Conservation (phyloP, 1,284 basidiomycete genomes). For the Trichosporon sp. region DNA sequence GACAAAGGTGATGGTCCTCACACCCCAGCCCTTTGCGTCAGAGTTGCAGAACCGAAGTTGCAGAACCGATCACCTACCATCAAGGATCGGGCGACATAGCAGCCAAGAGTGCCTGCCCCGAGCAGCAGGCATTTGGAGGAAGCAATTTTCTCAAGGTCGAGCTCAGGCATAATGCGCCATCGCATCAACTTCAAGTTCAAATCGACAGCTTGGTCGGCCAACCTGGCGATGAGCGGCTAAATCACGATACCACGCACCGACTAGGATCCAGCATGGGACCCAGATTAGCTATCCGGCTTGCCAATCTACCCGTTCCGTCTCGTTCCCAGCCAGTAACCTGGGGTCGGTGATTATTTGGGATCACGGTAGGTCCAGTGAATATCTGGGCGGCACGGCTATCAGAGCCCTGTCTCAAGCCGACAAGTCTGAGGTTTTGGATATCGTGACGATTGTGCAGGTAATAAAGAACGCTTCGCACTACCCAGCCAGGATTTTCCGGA, state of each 20-base stretch:
- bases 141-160: constrained; percentile 86
- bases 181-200: constrained; percentile 97
- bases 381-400: constrained; percentile 35
- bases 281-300: constrained; percentile 84
- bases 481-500: constrained; percentile 84
- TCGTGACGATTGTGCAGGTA: constrained; percentile 67
- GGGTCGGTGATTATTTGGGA: constrained; percentile 10
- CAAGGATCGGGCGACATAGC: constrained; percentile 86
- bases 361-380: neutral
- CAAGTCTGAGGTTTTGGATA: constrained; percentile 63
- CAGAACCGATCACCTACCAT: constrained; percentile 63
- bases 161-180: constrained; percentile 88
- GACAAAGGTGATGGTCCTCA: constrained; percentile 87
- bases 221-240: constrained; percentile 57
- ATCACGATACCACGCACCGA: constrained; percentile 51
- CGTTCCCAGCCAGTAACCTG: constrained; percentile 93
- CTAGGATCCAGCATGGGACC: constrained; percentile 94
- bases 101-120: constrained; percentile 94
- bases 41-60: constrained; percentile 31
- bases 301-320: constrained; percentile 79
- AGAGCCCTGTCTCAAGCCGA: constrained; percentile 68
- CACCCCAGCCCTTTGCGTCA: constrained; percentile 79
- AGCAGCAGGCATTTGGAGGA: constrained; percentile 79
- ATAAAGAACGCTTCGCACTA: constrained; percentile 84
- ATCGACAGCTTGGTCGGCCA: constrained; percentile 94